phyloP scores from a whole-genome alignment of 164 flowering plant species.

The Magnolia changhungtana region DNA sequence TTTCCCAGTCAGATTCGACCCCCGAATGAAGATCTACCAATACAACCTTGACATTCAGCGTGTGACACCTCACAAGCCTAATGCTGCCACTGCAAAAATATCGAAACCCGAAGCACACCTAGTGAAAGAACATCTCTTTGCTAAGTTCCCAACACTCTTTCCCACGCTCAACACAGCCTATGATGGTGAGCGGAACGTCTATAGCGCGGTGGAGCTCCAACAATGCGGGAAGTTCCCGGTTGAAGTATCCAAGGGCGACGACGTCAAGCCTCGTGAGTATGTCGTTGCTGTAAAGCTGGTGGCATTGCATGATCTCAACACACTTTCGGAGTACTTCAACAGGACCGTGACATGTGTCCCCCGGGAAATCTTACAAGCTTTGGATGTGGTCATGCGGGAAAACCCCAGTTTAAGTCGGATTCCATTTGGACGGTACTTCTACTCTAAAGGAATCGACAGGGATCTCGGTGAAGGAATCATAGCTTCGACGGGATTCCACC shows the following conservation, averaged over 20 bases:
- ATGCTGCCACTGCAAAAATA: slow-evolving; percentile 19
- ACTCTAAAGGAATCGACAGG: slow-evolving; percentile 7
- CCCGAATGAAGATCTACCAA: slow-evolving; percentile 28
- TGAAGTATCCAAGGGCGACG: slow-evolving; percentile 38
- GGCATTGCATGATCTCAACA: slow-evolving; percentile 32
- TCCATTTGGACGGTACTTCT: slow-evolving; percentile 43
- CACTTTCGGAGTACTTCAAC: slow-evolving; percentile 40
- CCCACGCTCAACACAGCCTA: slow-evolving; percentile 41
- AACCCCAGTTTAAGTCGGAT: slow-evolving; percentile 40
- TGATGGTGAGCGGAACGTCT: slow-evolving; percentile 67
- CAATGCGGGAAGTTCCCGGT: slow-evolving; percentile 37
- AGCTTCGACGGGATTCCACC: slow-evolving; percentile 51
- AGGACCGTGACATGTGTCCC: slow-evolving; percentile 30
- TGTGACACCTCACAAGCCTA: slow-evolving; percentile 17
- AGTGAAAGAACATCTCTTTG: slow-evolving; percentile 34
- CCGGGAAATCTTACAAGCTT: slow-evolving; percentile 58
- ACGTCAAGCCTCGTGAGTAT: slow-evolving; percentile 19
- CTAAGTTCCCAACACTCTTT: slow-evolving; percentile 19
- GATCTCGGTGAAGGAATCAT: slow-evolving; percentile 47
- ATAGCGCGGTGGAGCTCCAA: slow-evolving; percentile 50
- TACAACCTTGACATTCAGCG: slow-evolving; percentile 44
- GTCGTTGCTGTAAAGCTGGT: slow-evolving; percentile 40
- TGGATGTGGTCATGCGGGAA: slow-evolving; percentile 79
- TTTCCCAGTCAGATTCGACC: slow-evolving; percentile 36
- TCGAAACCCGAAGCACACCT: slow-evolving; percentile 26